A percentile compares a stretch with the other conserved stretches of the same genome.
Evolutionary conservation across 805 yeast genomes (phyloP).

Genomic region (Saturnispora silvae): DNA sequence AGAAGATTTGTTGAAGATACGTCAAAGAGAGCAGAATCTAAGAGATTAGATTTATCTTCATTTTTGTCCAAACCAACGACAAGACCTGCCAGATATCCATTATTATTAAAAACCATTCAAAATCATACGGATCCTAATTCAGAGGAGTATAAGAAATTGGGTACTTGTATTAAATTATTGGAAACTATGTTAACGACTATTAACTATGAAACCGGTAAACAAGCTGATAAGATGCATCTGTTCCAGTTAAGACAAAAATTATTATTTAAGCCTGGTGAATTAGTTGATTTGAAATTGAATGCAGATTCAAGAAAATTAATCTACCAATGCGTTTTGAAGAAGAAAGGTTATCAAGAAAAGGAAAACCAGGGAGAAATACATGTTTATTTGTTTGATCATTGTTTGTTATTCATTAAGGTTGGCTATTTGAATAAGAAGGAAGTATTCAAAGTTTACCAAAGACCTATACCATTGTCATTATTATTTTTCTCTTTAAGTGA

Average conservation of each 20-base stretch:
- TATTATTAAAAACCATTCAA: slow-evolving; percentile 69
- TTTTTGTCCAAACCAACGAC: slow-evolving; percentile 93
- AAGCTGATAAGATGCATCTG: slow-evolving; percentile 84
- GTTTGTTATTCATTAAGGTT: slow-evolving; percentile 71
- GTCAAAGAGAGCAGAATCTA: slow-evolving; percentile 71
- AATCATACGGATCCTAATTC: slow-evolving; percentile 72
- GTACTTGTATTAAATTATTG: slow-evolving; percentile 64
- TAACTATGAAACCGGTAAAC: slow-evolving; percentile 84
- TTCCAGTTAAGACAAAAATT: slow-evolving; percentile 79
- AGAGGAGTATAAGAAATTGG: slow-evolving; percentile 59
- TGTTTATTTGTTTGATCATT: slow-evolving; percentile 80
- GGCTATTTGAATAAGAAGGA: slow-evolving; percentile 85
- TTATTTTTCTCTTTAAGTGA: slow-evolving; percentile 67
- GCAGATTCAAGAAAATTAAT: slow-evolving; percentile 73
- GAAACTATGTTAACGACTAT: slow-evolving; percentile 66
- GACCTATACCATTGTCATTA: slow-evolving; percentile 76
- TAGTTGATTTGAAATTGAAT: slow-evolving; percentile 73
- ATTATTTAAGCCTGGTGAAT: slow-evolving; percentile 71
- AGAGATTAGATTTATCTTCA: slow-evolving; percentile 86
- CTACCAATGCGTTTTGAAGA: slow-evolving; percentile 66
- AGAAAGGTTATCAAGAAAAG: slow-evolving; percentile 60
- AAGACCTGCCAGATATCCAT: slow-evolving; percentile 88
- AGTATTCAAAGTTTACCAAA: slow-evolving; percentile 80
- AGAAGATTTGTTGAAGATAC: slow-evolving; percentile 91
- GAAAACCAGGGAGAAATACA: slow-evolving; percentile 71